Conservation (phyloP, 73 alveolate genomes). For the Breviolum minutum region DNA sequence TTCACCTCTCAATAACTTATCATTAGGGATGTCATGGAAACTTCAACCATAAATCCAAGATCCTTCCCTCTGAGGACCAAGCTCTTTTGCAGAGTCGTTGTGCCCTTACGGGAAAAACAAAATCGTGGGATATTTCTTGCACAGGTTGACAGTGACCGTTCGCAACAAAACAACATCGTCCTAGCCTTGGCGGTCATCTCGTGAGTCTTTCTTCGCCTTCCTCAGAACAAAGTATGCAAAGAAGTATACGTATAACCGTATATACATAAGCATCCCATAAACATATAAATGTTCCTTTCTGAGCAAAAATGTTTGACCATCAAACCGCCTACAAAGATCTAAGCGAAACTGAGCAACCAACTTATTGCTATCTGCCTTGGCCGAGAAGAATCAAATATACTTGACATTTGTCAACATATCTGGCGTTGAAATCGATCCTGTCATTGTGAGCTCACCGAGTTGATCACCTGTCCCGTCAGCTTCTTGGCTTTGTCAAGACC, state of each 20-base stretch:
- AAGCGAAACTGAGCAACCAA: not conserved
- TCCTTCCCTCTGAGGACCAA: not conserved
- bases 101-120: not conserved
- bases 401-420: not conserved
- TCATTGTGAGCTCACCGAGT: not conserved
- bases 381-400: not conserved
- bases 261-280: not conserved
- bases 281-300: not conserved
- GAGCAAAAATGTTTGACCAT: too few species aligned
- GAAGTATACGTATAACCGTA: too few species aligned
- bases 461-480: conserved; percentile 12
- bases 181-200: not conserved
- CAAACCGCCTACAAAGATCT: not conserved
- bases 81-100: conserved; percentile 5
- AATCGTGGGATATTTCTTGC: not conserved
- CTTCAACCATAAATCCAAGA: not conserved
- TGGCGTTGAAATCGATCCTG: not conserved
- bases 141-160: too few species aligned
- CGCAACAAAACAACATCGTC: not conserved
- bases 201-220: conserved; percentile 19
- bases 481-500: conserved; percentile 1
- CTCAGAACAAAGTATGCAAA: not conserved
- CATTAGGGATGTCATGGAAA: too few species aligned
- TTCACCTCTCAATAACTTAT: too few species aligned
- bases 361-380: conserved; percentile 25